phyloP scores from a whole-genome alignment of 202 grass and related monocot genomes.

The Hordeum pubiflorum region DNA sequence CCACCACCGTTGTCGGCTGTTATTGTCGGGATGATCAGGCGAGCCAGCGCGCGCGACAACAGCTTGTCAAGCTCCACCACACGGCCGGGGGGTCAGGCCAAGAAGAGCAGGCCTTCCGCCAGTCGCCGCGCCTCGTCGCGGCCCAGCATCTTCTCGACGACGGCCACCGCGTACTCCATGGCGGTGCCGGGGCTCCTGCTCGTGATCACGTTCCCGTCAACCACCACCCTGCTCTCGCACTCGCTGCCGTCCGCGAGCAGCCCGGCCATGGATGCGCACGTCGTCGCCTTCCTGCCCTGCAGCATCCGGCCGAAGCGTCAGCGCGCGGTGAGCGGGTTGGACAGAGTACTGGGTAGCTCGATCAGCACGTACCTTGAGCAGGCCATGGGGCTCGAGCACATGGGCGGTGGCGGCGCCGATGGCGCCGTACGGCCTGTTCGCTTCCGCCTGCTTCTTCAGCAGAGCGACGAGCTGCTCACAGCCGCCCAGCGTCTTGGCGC shows the following conservation, averaged over 20 bases:
- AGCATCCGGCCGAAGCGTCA: background rate
- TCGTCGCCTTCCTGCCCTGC: constrained; percentile 46
- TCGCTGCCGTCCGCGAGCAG: constrained; percentile 30
- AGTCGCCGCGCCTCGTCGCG: constrained; percentile 10
- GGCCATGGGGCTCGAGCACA: constrained; percentile 45
- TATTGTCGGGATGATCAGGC: background rate
- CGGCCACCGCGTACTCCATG: constrained; percentile 49
- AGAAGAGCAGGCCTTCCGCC: constrained; percentile 30
- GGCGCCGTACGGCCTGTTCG: constrained; percentile 45
- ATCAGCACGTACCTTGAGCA: constrained; percentile 26
- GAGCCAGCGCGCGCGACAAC: background rate
- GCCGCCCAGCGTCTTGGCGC: constrained; percentile 30
- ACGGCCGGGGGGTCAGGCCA: background rate
- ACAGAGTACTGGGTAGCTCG: too few species aligned
- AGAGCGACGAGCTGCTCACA: constrained; percentile 33
- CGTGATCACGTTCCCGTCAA: constrained; percentile 57
- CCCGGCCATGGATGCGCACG: constrained; percentile 23
- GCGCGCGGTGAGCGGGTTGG: background rate
- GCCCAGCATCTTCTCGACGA: constrained; percentile 50
- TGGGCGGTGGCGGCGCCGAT: constrained; percentile 44
- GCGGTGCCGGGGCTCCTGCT: constrained; percentile 48
- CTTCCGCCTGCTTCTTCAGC: constrained; percentile 39
- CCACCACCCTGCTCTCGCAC: constrained; percentile 45
- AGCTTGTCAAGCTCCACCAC: background rate
- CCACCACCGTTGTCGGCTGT: too few species aligned